Evolutionary conservation across 306 rosid species (phyloP).

Genomic region (Ochetophila trinervis): DNA sequence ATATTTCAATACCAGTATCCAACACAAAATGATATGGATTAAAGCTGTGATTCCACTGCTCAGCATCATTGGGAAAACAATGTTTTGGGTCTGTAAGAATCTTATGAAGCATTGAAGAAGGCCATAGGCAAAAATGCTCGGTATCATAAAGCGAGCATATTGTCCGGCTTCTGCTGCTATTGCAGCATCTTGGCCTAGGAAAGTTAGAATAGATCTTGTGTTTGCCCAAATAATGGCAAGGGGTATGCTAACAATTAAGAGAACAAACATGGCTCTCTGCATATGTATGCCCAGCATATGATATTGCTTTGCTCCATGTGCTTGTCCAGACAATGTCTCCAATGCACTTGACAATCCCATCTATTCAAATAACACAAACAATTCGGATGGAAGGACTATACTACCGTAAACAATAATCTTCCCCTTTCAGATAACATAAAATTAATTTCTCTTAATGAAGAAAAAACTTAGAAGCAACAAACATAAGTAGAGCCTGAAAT

Average conservation of each 20-base stretch:
- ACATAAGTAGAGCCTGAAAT: no score
- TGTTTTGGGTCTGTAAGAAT: slow-evolving; percentile 66
- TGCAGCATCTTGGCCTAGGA: no score
- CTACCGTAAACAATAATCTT: no score
- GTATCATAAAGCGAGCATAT: slow-evolving; percentile 55
- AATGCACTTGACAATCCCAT: slow-evolving; percentile 70
- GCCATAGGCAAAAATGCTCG: slow-evolving; percentile 55
- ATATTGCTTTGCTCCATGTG: slow-evolving; percentile 66
- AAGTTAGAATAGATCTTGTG: no score
- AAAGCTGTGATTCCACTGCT: slow-evolving; percentile 39
- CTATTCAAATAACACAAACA: slow-evolving; percentile 23
- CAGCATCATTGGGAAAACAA: slow-evolving; percentile 67
- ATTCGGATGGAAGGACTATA: no score
- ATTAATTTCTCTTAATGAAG: no score
- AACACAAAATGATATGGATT: slow-evolving; percentile 43
- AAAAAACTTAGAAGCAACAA: no score
- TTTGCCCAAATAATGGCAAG: no score
- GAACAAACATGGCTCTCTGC: slow-evolving; percentile 64
- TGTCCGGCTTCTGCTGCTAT: no score
- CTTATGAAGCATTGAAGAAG: slow-evolving; percentile 55
- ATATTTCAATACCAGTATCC: slow-evolving; percentile 54
- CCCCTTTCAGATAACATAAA: no score
- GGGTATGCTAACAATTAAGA: slow-evolving; percentile 34
- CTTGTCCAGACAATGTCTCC: slow-evolving; percentile 84
- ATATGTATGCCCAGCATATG: slow-evolving; percentile 59